Percentiles rank a stretch among this genome's conserved stretches.
Evolutionary conservation across 2,329 filamentous ascomycete species (phyloP).

Genomic region (Aspergillus versicolor): DNA sequence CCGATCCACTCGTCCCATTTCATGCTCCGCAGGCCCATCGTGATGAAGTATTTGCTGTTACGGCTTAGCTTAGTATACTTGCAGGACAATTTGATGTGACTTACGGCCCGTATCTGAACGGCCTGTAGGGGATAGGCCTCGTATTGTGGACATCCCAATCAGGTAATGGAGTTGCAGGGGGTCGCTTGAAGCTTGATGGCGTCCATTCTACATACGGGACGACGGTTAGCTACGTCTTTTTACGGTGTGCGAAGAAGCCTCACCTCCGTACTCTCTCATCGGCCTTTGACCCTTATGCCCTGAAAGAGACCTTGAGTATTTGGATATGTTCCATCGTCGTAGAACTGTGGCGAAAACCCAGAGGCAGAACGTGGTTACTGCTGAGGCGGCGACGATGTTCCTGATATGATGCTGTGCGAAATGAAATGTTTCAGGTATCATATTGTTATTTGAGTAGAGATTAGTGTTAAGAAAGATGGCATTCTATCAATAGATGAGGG

Average conservation of each 20-base stretch:
- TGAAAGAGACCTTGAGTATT: slow-evolving; percentile 27
- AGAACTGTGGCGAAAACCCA: slow-evolving; percentile 27
- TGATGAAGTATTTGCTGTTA: slow-evolving; percentile 65
- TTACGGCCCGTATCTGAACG: slow-evolving; percentile 71
- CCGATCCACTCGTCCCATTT: slow-evolving; percentile 72
- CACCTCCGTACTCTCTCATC: slow-evolving; percentile 50
- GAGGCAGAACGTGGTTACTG: slow-evolving; percentile 31
- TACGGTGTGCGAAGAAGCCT: not conserved
- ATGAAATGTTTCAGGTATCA: slow-evolving; percentile 7
- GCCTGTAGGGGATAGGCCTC: slow-evolving; percentile 73
- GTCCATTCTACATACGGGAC: slow-evolving; percentile 50
- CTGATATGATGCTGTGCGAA: slow-evolving; percentile 17
- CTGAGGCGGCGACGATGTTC: slow-evolving; percentile 29
- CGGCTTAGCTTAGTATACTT: not conserved
- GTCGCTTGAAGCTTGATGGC: slow-evolving; percentile 59
- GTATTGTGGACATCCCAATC: slow-evolving; percentile 68
- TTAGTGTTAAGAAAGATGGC: not conserved
- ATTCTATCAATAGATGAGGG: not conserved
- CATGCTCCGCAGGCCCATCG: slow-evolving; percentile 72
- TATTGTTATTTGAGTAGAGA: not conserved
- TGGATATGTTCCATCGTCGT: slow-evolving; percentile 25
- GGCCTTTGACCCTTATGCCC: slow-evolving; percentile 32
- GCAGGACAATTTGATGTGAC: slow-evolving; percentile 17
- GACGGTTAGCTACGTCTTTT: not conserved
- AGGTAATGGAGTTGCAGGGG: slow-evolving; percentile 61